A percentile compares a stretch with the other conserved stretches of the same genome.
Conservation (phyloP, 768 basidiomycete species). For the Tubosaeta sp. region DNA sequence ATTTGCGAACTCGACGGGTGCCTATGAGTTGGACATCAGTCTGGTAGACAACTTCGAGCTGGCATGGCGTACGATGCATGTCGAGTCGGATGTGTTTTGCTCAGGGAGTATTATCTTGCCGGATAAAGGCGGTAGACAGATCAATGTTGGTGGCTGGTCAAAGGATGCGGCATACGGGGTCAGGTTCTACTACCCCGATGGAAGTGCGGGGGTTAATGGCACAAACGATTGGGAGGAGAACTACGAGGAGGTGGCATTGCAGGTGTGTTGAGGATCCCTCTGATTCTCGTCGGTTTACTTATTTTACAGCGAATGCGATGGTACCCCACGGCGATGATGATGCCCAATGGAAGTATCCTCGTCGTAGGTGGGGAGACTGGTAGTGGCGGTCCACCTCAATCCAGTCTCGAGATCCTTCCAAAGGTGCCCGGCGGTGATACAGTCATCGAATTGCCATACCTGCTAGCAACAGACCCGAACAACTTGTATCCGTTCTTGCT, state of each 20-base stretch:
- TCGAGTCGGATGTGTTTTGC: slow-evolving; percentile 78
- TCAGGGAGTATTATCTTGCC: slow-evolving; percentile 70
- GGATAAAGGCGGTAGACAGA: slow-evolving; percentile 54
- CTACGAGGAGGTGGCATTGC: slow-evolving; percentile 48
- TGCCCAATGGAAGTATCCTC: slow-evolving; percentile 71
- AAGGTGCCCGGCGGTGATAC: slow-evolving; percentile 64
- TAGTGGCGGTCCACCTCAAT: slow-evolving; percentile 60
- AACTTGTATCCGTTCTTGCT: slow-evolving; percentile 78
- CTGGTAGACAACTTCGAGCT: slow-evolving; percentile 39
- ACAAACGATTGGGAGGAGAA: slow-evolving; percentile 84
- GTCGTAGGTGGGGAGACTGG: slow-evolving; percentile 75
- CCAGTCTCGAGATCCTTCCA: slow-evolving; percentile 70
- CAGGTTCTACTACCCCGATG: slow-evolving; percentile 69
- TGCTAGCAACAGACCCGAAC: slow-evolving; percentile 70
- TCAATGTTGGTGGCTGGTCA: slow-evolving; percentile 49
- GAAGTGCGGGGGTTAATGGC: slow-evolving; percentile 60
- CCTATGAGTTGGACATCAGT: slow-evolving; percentile 71
- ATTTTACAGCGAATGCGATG: slow-evolving; percentile 53
- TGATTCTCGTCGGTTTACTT: background rate
- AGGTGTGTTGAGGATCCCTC: slow-evolving; percentile 37
- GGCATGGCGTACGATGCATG: slow-evolving; percentile 75
- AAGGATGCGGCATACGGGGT: slow-evolving; percentile 67
- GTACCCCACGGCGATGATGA: slow-evolving; percentile 66
- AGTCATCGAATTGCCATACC: slow-evolving; percentile 56
- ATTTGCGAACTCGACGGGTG: slow-evolving; percentile 64